phyloP scores from a whole-genome alignment of 331 rosid species.

The Pyrus hybrid region DNA sequence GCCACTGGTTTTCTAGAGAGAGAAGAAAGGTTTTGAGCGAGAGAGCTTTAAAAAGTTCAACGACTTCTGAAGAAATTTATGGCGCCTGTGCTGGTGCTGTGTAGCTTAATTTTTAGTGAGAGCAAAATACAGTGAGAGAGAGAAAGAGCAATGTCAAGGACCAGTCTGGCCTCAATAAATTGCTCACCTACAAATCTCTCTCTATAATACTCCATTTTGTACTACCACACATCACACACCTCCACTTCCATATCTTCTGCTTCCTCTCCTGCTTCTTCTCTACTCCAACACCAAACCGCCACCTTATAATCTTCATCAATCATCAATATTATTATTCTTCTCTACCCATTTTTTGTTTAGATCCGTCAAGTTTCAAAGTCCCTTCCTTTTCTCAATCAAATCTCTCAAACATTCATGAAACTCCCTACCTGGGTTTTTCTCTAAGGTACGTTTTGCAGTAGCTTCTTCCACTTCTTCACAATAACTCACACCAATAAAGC shows the following conservation, averaged over 20 bases:
- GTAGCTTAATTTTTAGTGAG: conserved; percentile 18
- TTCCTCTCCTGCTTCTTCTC: background rate
- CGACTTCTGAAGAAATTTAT: conserved; percentile 61
- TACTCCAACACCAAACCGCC: background rate
- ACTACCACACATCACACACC: too few species aligned
- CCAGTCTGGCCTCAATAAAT: conserved; percentile 65
- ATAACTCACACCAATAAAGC: background rate
- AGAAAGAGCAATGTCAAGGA: conserved; percentile 16
- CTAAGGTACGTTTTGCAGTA: background rate
- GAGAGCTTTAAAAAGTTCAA: conserved; percentile 21
- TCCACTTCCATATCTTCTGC: background rate
- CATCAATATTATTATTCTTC: too few species aligned
- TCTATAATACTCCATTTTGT: conserved; percentile 18
- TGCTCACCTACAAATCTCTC: conserved; percentile 64
- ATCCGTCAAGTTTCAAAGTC: background rate
- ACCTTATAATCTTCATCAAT: background rate
- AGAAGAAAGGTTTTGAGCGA: background rate
- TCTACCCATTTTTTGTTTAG: background rate
- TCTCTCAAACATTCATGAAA: background rate
- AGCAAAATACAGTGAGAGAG: background rate
- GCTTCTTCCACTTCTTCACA: background rate
- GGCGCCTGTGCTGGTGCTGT: conserved; percentile 23
- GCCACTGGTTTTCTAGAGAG: conserved; percentile 1
- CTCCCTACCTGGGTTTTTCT: background rate
- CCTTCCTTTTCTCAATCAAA: background rate